These are phyloP conservation scores for Monilinia laxa DNA, from an alignment of 2,329 filamentous ascomycete species.

Conservation along the genomic window DNA sequence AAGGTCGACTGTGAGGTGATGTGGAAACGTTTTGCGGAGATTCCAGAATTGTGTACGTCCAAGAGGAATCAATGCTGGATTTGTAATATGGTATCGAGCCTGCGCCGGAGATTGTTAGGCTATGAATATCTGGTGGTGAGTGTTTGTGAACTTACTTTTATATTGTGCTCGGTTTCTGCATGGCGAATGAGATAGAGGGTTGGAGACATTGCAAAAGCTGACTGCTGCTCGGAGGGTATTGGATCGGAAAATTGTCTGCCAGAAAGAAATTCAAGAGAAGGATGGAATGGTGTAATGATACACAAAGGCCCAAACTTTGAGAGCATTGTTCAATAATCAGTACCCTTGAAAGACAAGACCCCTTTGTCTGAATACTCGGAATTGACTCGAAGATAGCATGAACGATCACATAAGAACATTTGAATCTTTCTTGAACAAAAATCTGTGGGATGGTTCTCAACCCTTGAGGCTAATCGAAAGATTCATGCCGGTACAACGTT, in stretches of 20 bases:
- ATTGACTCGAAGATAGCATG: too few relatives aligned
- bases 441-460: too few relatives aligned
- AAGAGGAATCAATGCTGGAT: background rate
- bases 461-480: too few relatives aligned
- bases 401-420: too few relatives aligned
- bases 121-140: too few relatives aligned
- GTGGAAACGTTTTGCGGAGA: background rate
- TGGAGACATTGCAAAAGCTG: background rate
- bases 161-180: background rate
- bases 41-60: background rate
- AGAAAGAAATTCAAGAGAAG: background rate
- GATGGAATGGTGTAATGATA: background rate
- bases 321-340: too few relatives aligned
- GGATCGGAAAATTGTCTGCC: too few relatives aligned
- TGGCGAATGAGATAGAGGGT: background rate
- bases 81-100: background rate
- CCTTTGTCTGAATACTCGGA: too few relatives aligned
- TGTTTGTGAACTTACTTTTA: background rate
- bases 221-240: background rate
- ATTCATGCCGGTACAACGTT: too few relatives aligned
- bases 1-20: background rate
- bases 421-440: too few relatives aligned
- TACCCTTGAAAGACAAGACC: too few relatives aligned
- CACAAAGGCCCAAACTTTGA: background rate
- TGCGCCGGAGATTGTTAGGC: background rate